Evolutionary conservation across 164 flowering plant species (phyloP), one percentile per base, ranked within the genome.

Genomic region (Annona cherimola): DNA sequence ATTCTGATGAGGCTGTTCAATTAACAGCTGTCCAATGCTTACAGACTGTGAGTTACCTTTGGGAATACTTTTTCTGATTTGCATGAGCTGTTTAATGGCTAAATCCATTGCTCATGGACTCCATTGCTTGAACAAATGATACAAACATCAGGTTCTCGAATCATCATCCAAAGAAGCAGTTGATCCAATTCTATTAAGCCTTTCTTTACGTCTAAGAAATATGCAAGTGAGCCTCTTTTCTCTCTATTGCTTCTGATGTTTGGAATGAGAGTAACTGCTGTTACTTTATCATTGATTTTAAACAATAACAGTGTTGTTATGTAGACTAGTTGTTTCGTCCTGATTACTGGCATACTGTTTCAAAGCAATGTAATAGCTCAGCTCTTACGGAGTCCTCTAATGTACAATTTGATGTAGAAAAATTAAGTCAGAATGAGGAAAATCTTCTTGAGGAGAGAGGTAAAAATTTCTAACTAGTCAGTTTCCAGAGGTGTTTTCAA

Each of bases 1-100:
- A 95, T 79, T 73, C 81, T 50, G 96, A 90, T 82, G 99, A 93
- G 81, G 83, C 90, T 6, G 99, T 95, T 80, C 92, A 91, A 77
- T 81, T 89, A 74, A 88, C 98, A 73, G 91, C 96, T 42, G 94
- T 92, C 4, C 86, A 86, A 72, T 90, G 99, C 86, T 82, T 95
- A 81, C 82, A 84, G 45, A 85, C 63, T 85, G 99, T 95, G 74
- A 79, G 75, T 50, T 57, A 18, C 60, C 26, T 45, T 39, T 35
- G 16, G 44, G 42, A 41, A 18, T 55, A 64, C 57, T 50, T 50
- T 26, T 26, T 26, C 35, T 26, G 35, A 26, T 26, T 26, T 26
- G 35, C 35, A 26, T 26, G 35, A 26, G 35, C 35, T 26, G 35
- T 26, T 26, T 26, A 26, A 26, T 26, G 35, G 35, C 35, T 26